A percentile compares a stretch with the other conserved stretches of the same genome.
Conservation (phyloP, 768 basidiomycete genomes). For the Lactarius psammicola region DNA sequence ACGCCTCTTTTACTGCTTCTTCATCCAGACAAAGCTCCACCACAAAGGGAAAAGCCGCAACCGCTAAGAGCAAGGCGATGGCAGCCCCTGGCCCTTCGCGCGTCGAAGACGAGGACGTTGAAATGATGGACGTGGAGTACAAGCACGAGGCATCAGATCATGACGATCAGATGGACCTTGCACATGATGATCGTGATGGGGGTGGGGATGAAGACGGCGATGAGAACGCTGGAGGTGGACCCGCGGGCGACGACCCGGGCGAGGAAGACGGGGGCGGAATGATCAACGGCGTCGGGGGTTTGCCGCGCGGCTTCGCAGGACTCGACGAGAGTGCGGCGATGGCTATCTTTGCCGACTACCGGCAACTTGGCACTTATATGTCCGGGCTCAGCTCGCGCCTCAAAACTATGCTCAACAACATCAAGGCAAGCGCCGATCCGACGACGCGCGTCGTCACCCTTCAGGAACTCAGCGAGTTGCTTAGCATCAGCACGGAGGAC, state of each 20-base stretch:
- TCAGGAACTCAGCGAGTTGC: conserved; percentile 91
- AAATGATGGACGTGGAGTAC: conserved; percentile 69
- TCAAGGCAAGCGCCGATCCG: conserved; percentile 80
- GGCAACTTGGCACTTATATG: conserved; percentile 91
- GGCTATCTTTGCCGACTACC: conserved; percentile 84
- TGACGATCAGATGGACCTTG: conserved; percentile 46
- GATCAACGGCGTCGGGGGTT: conserved; percentile 32
- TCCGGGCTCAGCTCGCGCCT: conserved; percentile 82
- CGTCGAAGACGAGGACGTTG: conserved; percentile 67
- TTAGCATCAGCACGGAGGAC: conserved; percentile 97
- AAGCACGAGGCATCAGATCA: conserved; percentile 48
- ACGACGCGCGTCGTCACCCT: conserved; percentile 85
- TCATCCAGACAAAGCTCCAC: conserved; percentile 46
- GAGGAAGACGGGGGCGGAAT: conserved; percentile 40
- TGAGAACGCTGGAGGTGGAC: conserved; percentile 40
- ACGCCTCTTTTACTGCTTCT: conserved; percentile 19
- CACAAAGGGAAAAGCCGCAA: conserved; percentile 39
- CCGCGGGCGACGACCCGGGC: conserved; percentile 35
- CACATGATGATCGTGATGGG: conserved; percentile 48
- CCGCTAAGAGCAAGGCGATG: conserved; percentile 55
- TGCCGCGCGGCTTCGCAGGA: conserved; percentile 28
- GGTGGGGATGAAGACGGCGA: conserved; percentile 50
- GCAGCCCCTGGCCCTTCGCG: conserved; percentile 62
- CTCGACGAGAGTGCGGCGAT: conserved; percentile 71
- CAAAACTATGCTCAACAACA: conserved; percentile 86